phyloP scores from a whole-genome alignment of 352 stramenopile genomes.

The Phytophthora meadii region DNA sequence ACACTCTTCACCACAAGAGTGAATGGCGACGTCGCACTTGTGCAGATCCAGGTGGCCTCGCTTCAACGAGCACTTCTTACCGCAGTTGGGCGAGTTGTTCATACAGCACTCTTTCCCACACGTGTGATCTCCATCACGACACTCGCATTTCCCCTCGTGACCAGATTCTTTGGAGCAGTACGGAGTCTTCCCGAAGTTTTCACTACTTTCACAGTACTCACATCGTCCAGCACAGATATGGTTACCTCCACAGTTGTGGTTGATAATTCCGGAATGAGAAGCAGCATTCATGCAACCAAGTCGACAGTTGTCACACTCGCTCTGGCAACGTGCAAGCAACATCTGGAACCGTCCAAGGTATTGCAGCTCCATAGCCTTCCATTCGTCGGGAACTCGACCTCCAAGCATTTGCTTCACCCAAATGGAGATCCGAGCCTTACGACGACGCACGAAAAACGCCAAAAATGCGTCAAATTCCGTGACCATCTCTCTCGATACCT shows the following conservation, averaged over 20 bases:
- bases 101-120: constrained; percentile 57
- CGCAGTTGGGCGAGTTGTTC: constrained; percentile 58
- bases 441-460: constrained; percentile 62
- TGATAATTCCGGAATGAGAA: constrained; percentile 29
- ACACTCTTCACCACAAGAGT: constrained; percentile 67
- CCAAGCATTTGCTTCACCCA: constrained; percentile 56
- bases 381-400: constrained; percentile 50
- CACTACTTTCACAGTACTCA: constrained; percentile 52
- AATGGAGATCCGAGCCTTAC: constrained; percentile 48
- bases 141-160: constrained; percentile 76
- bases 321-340: constrained; percentile 64
- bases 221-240: constrained; percentile 59
- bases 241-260: constrained; percentile 61
- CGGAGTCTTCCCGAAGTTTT: constrained; percentile 35
- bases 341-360: constrained; percentile 52
- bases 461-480: constrained; percentile 66
- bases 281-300: constrained; percentile 73
- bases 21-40: constrained; percentile 59
- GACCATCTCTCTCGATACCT: constrained; percentile 35
- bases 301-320: constrained; percentile 55
- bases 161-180: constrained; percentile 61
- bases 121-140: constrained; percentile 66
- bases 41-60: constrained; percentile 53
- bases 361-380: constrained; percentile 57
- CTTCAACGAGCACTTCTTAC: constrained; percentile 50